Conservation (phyloP, 495 filamentous ascomycete genomes). For the Penicillium samsonianum region DNA sequence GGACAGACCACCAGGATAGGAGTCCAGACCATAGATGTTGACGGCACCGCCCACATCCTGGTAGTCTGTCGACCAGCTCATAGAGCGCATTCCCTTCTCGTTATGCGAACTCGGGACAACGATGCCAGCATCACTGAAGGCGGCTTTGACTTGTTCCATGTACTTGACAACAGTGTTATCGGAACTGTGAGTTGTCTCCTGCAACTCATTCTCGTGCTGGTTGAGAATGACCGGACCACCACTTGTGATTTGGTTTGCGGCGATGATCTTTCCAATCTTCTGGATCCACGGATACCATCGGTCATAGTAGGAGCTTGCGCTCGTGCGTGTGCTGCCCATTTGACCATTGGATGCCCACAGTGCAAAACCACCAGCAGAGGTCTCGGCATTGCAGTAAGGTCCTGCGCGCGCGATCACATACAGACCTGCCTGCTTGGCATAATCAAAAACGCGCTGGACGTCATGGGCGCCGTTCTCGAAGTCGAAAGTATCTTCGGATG, state of each 20-base stretch:
- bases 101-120: conserved; percentile 55
- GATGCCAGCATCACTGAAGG: conserved; percentile 48
- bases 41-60: conserved; percentile 56
- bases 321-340: conserved; percentile 46
- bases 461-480: conserved; percentile 58
- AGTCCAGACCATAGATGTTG: conserved; percentile 57
- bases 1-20: conserved; percentile 55
- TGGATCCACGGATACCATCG: conserved; percentile 48
- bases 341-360: conserved; percentile 55
- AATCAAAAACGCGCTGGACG: conserved; percentile 53
- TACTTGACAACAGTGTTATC: conserved; percentile 48
- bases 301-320: conserved; percentile 43
- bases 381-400: conserved; percentile 60
- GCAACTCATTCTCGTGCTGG: conserved; percentile 57
- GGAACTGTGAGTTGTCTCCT: conserved; percentile 39
- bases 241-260: conserved; percentile 51
- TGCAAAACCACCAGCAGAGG: conserved; percentile 51
- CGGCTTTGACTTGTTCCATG: conserved; percentile 53
- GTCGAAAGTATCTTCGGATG: conserved; percentile 51
- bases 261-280: conserved; percentile 49
- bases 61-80: conserved; percentile 59
- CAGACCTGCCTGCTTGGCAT: conserved; percentile 57
- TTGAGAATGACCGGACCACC: conserved; percentile 55
- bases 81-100: conserved; percentile 51
- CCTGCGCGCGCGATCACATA: conserved; percentile 61